Evolutionary conservation across 345 rosid species (phyloP), one percentile per base, ranked within the genome.

Genomic region (Dipteronia dyeriana): DNA sequence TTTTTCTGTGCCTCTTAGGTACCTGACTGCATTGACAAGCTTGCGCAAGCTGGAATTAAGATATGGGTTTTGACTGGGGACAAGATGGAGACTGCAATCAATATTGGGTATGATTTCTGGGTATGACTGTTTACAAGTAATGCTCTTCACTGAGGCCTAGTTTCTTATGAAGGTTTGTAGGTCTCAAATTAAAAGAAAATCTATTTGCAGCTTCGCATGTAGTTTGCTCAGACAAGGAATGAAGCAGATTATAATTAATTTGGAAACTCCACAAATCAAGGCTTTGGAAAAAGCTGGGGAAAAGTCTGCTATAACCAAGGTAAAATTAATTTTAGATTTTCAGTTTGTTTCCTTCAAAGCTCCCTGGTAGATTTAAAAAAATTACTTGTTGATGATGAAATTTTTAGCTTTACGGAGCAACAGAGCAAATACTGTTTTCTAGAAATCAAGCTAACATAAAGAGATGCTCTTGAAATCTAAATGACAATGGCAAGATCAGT

Each of bases 31-130:
- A 95, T 95, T 73, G 98, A 95, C 89, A 93, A 88, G 81, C 98
- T 95, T 84, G 97, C 97, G 49, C 97, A 93, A 87, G 98, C 98
- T 65, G 98, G 98, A 82, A 93, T 93, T 66, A 95, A 93, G 87
- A 87, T 95, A 78, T 95, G 98, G 98, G 97, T 95, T 73, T 85
- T 95, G 89, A 95, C 98, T 2, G 98, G 98, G 78, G 98, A 95
- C 84, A 95, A 95, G 85, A 91, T 93, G 97, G 98, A 95, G 87
- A 95, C 98, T 49, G 98, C 97, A 77, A 95, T 95, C 89, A 93
- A 93, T 84, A 95, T 95, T 80, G 98, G 98, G 95, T 95, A 90
- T 68, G 77, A 10, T 39, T 61, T 72, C 66, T 77, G 73, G 54
- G 23, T 12, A 20, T 45, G 17, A 79, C 57, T 14, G 60, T 71